Evolutionary conservation across 139 green algal genomes (phyloP).

Genomic region (Spirogloea muscicola): DNA sequence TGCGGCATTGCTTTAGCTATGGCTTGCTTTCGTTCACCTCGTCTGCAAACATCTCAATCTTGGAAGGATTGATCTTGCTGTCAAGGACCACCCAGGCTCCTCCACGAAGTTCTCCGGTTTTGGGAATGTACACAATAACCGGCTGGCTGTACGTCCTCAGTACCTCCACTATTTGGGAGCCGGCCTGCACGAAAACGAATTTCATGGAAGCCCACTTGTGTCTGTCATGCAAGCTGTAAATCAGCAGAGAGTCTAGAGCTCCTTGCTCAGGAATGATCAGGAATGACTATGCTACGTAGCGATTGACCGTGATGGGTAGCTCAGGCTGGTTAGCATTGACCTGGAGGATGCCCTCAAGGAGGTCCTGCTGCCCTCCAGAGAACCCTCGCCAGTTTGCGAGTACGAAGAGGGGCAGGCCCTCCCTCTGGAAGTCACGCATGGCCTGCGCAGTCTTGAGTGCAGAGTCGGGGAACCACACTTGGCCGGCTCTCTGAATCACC

Average conservation of each 20-base stretch:
- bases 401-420: constrained; percentile 94
- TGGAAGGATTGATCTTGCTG: constrained; percentile 81
- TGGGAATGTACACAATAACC: constrained; percentile 94
- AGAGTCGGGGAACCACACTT: constrained; percentile 96
- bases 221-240: too few species aligned
- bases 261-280: too few species aligned
- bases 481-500: constrained; percentile 42
- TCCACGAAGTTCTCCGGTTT: constrained; percentile 86
- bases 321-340: too few species aligned
- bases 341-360: constrained; percentile 95
- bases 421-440: constrained; percentile 91
- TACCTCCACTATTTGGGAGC: constrained; percentile 92
- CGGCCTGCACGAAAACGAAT: too few species aligned
- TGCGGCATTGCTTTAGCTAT: too few species aligned
- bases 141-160: constrained; percentile 85
- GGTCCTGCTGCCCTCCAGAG: constrained; percentile 89
- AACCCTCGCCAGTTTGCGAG: constrained; percentile 99
- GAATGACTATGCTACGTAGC: too few species aligned
- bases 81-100: constrained; percentile 98
- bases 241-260: too few species aligned
- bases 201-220: too few species aligned
- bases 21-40: too few species aligned
- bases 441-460: constrained; percentile 94
- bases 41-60: constrained; percentile 62
- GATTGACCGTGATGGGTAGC: too few species aligned